Conservation (phyloP, 2,329 filamentous ascomycete species). For the Torrubiellomyces zombiae region DNA sequence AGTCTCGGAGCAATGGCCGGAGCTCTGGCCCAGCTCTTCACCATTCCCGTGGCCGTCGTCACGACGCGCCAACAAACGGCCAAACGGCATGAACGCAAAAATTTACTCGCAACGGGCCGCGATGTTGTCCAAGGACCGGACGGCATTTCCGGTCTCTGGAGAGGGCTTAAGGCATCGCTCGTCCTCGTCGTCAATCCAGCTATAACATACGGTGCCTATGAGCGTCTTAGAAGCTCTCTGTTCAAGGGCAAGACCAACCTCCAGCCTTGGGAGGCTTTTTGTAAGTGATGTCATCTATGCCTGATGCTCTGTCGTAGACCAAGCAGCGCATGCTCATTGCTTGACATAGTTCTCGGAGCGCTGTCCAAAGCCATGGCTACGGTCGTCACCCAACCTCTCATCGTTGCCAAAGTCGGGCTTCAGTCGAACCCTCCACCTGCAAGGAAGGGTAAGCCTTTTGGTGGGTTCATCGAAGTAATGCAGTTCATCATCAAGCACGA, state of each 20-base stretch:
- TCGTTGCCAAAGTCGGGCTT: slow-evolving; percentile 92
- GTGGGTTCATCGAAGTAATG: slow-evolving; percentile 89
- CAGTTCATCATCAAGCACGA: slow-evolving; percentile 82
- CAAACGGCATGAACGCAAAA: slow-evolving; percentile 66
- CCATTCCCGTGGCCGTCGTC: slow-evolving; percentile 87
- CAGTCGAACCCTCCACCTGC: slow-evolving; percentile 81
- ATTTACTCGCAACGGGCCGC: slow-evolving; percentile 68
- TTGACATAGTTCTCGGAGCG: slow-evolving; percentile 59
- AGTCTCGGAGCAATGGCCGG: slow-evolving; percentile 74
- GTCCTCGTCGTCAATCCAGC: slow-evolving; percentile 92
- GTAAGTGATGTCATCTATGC: slow-evolving; percentile 52
- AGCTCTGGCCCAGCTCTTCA: slow-evolving; percentile 85
- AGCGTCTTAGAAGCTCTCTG: slow-evolving; percentile 61
- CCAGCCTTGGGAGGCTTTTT: slow-evolving; percentile 74
- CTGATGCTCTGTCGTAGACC: too few species aligned
- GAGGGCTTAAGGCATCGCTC: slow-evolving; percentile 86
- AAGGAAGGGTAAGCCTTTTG: slow-evolving; percentile 80
- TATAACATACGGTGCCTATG: slow-evolving; percentile 95
- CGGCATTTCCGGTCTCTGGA: slow-evolving; percentile 78
- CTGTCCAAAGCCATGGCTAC: slow-evolving; percentile 88
- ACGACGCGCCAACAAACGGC: slow-evolving; percentile 95
- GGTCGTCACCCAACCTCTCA: slow-evolving; percentile 81
- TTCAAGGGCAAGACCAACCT: slow-evolving; percentile 65
- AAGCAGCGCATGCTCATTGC: too few species aligned
- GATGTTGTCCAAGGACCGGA: slow-evolving; percentile 87